A percentile compares a stretch with the other conserved stretches of the same genome.
Conservation (phyloP, 2,329 filamentous ascomycete genomes). For the Ceratocystis albifundus region DNA sequence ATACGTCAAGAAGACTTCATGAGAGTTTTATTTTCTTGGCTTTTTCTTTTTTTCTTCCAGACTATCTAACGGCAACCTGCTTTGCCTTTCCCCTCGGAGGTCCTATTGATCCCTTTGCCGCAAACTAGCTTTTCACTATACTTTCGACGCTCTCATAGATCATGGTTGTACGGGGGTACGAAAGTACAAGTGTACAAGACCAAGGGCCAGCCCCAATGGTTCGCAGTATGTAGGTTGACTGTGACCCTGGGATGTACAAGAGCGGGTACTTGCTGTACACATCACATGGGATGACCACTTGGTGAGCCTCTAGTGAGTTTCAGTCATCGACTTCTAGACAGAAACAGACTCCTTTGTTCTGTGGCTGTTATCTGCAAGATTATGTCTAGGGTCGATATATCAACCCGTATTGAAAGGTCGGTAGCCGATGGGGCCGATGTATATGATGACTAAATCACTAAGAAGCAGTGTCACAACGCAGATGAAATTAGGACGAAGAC, state of each 20-base stretch:
- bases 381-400: not conserved
- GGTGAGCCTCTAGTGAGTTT: not conserved
- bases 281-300: not conserved
- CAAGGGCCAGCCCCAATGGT: not conserved
- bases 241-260: not conserved
- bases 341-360: no score
- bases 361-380: no score
- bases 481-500: not conserved
- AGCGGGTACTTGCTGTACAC: not conserved
- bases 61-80: no score
- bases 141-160: not conserved
- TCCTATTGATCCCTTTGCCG: slow-evolving; percentile 5
- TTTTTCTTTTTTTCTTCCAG: no score
- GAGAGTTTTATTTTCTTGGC: not conserved
- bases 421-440: not conserved
- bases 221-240: not conserved
- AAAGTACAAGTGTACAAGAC: not conserved
- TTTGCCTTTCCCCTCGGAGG: not conserved
- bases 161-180: no score
- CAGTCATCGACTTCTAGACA: no score
- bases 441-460: not conserved
- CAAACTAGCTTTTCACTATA: not conserved
- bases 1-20: no score
- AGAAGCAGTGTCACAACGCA: no score
- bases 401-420: not conserved